Base-by-base conservation (phyloP, 352 stramenopile genomes). In the Phytophthora colocasiae region DNA sequence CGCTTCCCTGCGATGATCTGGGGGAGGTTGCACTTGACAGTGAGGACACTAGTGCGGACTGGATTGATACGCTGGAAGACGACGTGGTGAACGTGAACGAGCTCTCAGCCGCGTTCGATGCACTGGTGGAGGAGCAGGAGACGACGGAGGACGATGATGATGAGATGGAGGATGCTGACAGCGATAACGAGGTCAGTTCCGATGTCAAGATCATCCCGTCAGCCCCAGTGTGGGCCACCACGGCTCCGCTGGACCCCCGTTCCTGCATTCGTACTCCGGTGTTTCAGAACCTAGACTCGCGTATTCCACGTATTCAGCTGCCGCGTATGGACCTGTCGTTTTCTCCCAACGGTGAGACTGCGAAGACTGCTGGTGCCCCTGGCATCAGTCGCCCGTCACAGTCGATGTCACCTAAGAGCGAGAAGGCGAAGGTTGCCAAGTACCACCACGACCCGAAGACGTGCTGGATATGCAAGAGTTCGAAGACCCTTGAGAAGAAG, bases 401-500 rank as follows among this genome's bases (percentile, higher is more conserved):
- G 65, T 71, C 63, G 22, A 71, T 86, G 64, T 92, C 79, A 34
- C 78, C 82, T 3, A 87, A 80, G 75, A 58, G 56, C 9, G 68
- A 77, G 71, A 73, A 78, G 38, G 69, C 74, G 46, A 94, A 88
- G 55, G 48, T 75, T 31, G 48, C 71, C 2, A 71, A 75, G 58
- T 93, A 92, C 73, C 61, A 77, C 24, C 87, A 95, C 68, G 78
- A 94, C 70, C 64, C 85, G 12, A 70, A 77, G 58, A 88, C 80
- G 56, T 95, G 87, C 83, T 95, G 87, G 87, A 92, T 95, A 59
- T 95, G 87, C 83, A 93, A 94, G 80, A 93, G 83, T 46, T 78
- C 74, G 44, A 95, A 94, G 75, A 90, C 85, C 44, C 57, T 81
- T 34, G 84, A 92, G 63, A 87, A 86, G 66, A 94, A 95, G 82